phyloP scores from a whole-genome alignment of 139 green algal species.

The Closterium sp. region DNA sequence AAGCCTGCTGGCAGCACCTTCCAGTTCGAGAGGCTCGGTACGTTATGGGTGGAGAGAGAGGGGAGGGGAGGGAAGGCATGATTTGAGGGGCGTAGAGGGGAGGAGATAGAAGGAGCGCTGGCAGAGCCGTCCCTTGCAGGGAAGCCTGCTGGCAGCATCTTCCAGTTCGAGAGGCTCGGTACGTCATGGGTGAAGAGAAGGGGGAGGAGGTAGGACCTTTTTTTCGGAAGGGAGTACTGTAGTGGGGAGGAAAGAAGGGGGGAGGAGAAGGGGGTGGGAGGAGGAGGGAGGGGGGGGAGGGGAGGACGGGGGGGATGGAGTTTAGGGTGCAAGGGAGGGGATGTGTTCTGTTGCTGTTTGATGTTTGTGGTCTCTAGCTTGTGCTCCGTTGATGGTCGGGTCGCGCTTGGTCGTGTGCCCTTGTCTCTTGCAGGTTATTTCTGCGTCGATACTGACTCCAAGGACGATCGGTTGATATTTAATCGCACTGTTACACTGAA shows the following conservation, averaged over 20 bases:
- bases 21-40: slow-evolving; percentile 90
- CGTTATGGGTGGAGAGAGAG: not conserved
- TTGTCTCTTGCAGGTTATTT: slow-evolving; percentile 45
- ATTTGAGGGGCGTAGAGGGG: not conserved
- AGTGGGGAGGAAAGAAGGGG: no score
- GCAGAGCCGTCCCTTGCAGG: slow-evolving; percentile 35
- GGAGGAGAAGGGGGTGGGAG: no score
- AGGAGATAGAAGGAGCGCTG: slow-evolving; percentile 59
- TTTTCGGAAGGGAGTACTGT: no score
- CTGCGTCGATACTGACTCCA: slow-evolving; percentile 74
- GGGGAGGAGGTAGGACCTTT: not conserved
- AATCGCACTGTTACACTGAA: slow-evolving; percentile 92
- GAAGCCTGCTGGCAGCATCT: slow-evolving; percentile 55
- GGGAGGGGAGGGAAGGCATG: no score
- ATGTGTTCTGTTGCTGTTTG: no score
- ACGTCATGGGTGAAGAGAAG: not conserved
- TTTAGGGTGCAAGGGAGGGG: no score
- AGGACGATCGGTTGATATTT: slow-evolving; percentile 68
- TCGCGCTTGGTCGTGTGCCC: no score
- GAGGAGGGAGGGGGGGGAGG: no score
- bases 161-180: slow-evolving; percentile 93
- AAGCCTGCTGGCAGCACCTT: slow-evolving; percentile 62
- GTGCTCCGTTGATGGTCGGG: no score
- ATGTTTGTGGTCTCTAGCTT: no score
- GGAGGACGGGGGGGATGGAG: no score